Conservation (phyloP, 495 filamentous ascomycete species). For the Neurospora pannonica region DNA sequence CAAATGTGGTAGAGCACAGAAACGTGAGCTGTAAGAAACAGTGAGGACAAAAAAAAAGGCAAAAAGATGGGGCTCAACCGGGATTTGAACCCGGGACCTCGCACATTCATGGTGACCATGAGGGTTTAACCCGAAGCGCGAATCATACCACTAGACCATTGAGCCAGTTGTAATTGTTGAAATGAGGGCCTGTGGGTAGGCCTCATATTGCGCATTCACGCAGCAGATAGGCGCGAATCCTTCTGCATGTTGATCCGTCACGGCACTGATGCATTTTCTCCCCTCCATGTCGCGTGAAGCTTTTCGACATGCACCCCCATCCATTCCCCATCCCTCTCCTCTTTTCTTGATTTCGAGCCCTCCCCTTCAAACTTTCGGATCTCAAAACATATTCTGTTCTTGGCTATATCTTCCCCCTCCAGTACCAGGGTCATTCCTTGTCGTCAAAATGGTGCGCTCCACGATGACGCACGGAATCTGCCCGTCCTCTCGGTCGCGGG, state of each 20-base stretch:
- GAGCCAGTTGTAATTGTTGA: background rate
- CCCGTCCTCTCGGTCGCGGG: background rate
- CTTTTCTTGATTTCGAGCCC: background rate
- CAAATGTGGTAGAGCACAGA: background rate
- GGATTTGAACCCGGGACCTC: background rate
- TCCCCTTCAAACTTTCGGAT: background rate
- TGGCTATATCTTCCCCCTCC: background rate
- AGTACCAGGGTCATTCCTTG: background rate
- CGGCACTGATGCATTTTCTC: background rate
- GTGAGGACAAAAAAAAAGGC: background rate
- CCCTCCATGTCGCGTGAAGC: background rate
- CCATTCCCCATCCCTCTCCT: background rate
- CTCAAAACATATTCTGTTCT: background rate
- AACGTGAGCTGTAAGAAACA: background rate
- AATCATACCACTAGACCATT: background rate
- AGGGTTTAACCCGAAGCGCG: background rate
- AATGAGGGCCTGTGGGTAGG: fast-evolving
- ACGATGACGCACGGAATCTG: background rate
- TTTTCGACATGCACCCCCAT: background rate
- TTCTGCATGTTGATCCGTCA: background rate
- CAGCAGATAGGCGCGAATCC: background rate
- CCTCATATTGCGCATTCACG: background rate
- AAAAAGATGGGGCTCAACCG: background rate
- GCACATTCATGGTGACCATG: background rate
- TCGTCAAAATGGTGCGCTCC: background rate